These are phyloP conservation scores for Graphiopsis chlorocephala DNA, from an alignment of 2,329 filamentous ascomycete genomes.

Conservation along the genomic window DNA sequence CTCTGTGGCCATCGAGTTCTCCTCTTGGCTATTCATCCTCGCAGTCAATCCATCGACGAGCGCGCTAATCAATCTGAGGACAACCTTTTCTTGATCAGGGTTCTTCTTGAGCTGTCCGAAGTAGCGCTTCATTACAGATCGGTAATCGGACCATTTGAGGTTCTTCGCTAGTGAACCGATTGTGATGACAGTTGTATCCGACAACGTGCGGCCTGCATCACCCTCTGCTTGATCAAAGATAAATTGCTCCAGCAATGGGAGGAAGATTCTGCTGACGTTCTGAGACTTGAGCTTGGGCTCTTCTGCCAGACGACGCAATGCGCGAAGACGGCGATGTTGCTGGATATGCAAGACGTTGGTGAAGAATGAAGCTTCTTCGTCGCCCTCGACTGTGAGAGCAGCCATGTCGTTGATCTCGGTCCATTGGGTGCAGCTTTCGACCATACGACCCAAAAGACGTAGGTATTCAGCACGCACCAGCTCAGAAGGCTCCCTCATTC, in stretches of 20 bases:
- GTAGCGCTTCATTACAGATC: slow-evolving; percentile 78
- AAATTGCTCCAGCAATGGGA: slow-evolving; percentile 91
- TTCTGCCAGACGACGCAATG: slow-evolving; percentile 71
- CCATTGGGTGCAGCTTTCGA: slow-evolving; percentile 69
- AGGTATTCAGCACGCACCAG: slow-evolving; percentile 81
- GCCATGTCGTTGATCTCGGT: slow-evolving; percentile 70
- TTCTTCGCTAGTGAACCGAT: slow-evolving; percentile 72
- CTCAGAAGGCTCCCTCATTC: slow-evolving; percentile 68
- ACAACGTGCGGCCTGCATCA: slow-evolving; percentile 72
- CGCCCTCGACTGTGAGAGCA: slow-evolving; percentile 65
- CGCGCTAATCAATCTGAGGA: slow-evolving; percentile 76
- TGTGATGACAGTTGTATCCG: slow-evolving; percentile 79
- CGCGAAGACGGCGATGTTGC: slow-evolving; percentile 78
- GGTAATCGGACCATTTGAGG: slow-evolving; percentile 88
- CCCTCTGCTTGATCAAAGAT: slow-evolving; percentile 81
- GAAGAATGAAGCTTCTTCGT: slow-evolving; percentile 86
- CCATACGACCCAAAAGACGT: slow-evolving; percentile 72
- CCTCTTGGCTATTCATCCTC: slow-evolving; percentile 43
- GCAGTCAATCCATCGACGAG: slow-evolving; percentile 69
- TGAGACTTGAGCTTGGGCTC: slow-evolving; percentile 71
- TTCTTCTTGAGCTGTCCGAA: slow-evolving; percentile 78
- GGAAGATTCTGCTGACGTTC: slow-evolving; percentile 81
- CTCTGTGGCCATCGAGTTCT: not conserved
- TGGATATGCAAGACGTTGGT: slow-evolving; percentile 89
- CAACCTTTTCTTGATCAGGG: slow-evolving; percentile 78